Percentiles rank a stretch among this genome's conserved stretches.
Conservation (phyloP, 495 filamentous ascomycete genomes). For the Penicillium simplicissimum region DNA sequence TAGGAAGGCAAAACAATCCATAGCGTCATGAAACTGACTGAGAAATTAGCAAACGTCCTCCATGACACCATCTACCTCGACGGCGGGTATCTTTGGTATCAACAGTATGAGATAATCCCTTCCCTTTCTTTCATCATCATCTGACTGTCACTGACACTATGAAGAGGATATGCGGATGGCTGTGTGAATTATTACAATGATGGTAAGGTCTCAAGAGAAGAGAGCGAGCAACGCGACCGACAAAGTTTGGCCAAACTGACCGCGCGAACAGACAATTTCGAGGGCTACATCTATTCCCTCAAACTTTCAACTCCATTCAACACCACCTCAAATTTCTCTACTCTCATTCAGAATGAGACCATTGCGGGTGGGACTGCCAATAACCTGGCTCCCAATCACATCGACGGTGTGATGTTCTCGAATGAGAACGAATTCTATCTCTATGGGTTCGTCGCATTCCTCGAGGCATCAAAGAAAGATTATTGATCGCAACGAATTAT, state of each 20-base stretch:
- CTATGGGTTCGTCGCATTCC: conserved; percentile 31
- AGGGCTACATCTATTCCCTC: conserved; percentile 38
- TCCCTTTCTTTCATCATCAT: background rate
- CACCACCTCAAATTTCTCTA: conserved; percentile 25
- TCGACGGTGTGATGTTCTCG: conserved; percentile 64
- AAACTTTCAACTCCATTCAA: conserved; percentile 56
- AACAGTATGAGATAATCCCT: conserved; percentile 27
- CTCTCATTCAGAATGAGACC: conserved; percentile 25
- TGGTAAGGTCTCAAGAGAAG: conserved; percentile 11
- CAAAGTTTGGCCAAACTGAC: background rate
- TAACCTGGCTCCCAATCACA: conserved; percentile 59
- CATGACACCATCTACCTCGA: conserved; percentile 70
- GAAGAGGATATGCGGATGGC: conserved; percentile 28
- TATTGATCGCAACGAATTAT: background rate
- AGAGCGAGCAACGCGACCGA: background rate
- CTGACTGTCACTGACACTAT: background rate
- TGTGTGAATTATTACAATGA: conserved; percentile 13
- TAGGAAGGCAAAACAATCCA: background rate
- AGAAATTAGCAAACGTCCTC: conserved; percentile 54
- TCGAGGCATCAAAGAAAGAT: background rate
- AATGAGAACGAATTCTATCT: conserved; percentile 61
- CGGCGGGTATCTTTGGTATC: conserved; percentile 58
- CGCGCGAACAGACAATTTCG: conserved; percentile 51
- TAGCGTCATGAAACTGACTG: background rate
- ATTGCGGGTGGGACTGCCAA: conserved; percentile 48